These are phyloP conservation scores for Pythium volutum DNA, from an alignment of 352 stramenopile genomes.

Conservation along the genomic window DNA sequence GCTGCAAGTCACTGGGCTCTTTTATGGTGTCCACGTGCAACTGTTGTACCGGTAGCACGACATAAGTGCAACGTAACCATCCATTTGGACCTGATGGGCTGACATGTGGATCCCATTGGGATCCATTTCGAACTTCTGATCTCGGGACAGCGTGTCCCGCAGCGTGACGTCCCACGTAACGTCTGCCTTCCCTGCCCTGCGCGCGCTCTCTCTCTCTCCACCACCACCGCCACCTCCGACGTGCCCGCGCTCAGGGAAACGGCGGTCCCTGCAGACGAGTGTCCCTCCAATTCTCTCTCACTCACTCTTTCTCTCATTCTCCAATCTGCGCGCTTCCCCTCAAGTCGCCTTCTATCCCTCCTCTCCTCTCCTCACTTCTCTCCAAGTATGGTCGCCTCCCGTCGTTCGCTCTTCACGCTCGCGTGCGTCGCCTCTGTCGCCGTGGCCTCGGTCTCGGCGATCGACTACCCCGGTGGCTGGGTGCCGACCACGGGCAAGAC, in stretches of 20 bases:
- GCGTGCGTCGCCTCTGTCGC: slow-evolving; percentile 25
- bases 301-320: not conserved
- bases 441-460: slow-evolving; percentile 42
- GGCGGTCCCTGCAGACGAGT: not conserved
- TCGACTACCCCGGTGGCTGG: slow-evolving; percentile 69
- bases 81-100: not conserved
- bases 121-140: not conserved
- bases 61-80: not conserved
- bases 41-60: too few species aligned
- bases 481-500: slow-evolving; percentile 34
- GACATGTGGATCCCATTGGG: not conserved
- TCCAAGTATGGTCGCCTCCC: not conserved
- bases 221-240: too few species aligned
- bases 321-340: not conserved
- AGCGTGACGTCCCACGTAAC: not conserved
- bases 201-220: too few species aligned
- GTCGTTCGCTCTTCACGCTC: slow-evolving; percentile 33
- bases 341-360: not conserved
- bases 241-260: too few species aligned
- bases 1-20: not conserved
- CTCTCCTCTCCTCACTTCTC: not conserved
- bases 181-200: too few species aligned
- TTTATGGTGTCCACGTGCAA: not conserved
- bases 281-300: not conserved
- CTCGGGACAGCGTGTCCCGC: not conserved